Percentiles rank a stretch among this genome's conserved stretches.
These are phyloP conservation scores for Aurinia saxatilis DNA, from an alignment of 345 rosid genomes.

Conservation along the genomic window DNA sequence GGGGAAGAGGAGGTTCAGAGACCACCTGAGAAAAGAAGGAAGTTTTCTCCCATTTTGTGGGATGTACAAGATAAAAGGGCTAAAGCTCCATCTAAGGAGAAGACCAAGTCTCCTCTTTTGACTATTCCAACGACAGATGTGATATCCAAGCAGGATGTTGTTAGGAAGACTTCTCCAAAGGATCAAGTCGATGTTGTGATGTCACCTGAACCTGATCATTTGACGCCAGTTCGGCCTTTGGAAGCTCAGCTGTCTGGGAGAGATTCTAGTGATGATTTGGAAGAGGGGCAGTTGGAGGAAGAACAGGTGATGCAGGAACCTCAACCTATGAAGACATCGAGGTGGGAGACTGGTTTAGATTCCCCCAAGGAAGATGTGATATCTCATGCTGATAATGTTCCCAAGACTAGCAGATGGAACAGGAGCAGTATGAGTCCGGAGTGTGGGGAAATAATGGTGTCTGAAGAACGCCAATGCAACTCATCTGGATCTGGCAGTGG, in stretches of 20 bases:
- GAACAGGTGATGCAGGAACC: constrained; percentile 34
- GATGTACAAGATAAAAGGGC: constrained; percentile 31
- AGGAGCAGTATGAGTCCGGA: constrained; percentile 33
- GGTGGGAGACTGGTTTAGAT: constrained; percentile 58
- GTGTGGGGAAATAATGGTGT: constrained; percentile 36
- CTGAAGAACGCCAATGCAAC: constrained; percentile 22
- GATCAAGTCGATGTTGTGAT: constrained; percentile 12
- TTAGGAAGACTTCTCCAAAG: not conserved
- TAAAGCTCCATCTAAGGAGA: constrained; percentile 15
- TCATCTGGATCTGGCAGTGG: constrained; percentile 31
- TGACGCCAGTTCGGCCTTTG: not conserved
- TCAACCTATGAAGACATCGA: constrained; percentile 40
- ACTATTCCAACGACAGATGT: not conserved
- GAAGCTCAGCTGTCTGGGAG: constrained; percentile 10
- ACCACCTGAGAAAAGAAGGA: constrained; percentile 53
- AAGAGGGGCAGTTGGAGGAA: constrained; percentile 33
- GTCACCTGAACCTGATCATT: not conserved
- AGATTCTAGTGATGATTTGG: constrained; percentile 20
- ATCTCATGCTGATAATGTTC: constrained; percentile 21
- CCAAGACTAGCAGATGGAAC: constrained; percentile 15
- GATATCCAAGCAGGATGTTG: constrained; percentile 14
- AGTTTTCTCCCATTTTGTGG: constrained; percentile 54
- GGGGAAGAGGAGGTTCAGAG: constrained; percentile 23
- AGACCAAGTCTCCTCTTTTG: constrained; percentile 16
- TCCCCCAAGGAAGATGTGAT: constrained; percentile 18